Conservation (phyloP, 208 protist genomes). For the Trypanosoma platydactyli region DNA sequence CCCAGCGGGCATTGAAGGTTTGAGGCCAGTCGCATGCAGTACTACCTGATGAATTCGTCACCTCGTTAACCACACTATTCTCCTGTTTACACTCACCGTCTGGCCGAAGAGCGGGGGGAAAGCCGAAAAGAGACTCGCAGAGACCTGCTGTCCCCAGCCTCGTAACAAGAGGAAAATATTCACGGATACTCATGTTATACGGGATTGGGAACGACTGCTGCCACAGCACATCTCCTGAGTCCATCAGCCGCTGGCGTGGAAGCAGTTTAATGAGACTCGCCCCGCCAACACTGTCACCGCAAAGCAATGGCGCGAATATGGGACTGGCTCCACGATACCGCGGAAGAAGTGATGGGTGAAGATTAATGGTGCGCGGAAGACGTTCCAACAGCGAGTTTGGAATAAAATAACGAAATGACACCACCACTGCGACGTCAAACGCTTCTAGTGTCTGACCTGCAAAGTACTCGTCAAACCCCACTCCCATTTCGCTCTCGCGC, state of each 20-base stretch:
- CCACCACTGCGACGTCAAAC: constrained; percentile 81
- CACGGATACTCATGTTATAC: constrained; percentile 66
- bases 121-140: constrained; percentile 78
- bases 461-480: constrained; percentile 9
- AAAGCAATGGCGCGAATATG: constrained; percentile 82
- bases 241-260: constrained; percentile 59
- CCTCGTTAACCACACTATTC: neutral
- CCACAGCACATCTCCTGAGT: constrained; percentile 77
- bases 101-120: constrained; percentile 15
- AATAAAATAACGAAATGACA: constrained; percentile 89
- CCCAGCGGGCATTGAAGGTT: constrained; percentile 66
- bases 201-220: constrained; percentile 71
- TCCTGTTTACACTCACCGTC: neutral
- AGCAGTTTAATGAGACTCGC: constrained; percentile 77
- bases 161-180: constrained; percentile 82
- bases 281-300: constrained; percentile 65
- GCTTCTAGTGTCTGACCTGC: constrained; percentile 38
- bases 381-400: constrained; percentile 55
- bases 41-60: neutral
- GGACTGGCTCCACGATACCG: constrained; percentile 87
- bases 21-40: constrained; percentile 67
- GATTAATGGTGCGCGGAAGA: constrained; percentile 79
- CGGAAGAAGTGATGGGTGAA: constrained; percentile 89
- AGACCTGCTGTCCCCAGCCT: constrained; percentile 64
- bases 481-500: neutral